phyloP scores from a whole-genome alignment of 1,284 basidiomycete genomes.

The Inonotus obliquus region DNA sequence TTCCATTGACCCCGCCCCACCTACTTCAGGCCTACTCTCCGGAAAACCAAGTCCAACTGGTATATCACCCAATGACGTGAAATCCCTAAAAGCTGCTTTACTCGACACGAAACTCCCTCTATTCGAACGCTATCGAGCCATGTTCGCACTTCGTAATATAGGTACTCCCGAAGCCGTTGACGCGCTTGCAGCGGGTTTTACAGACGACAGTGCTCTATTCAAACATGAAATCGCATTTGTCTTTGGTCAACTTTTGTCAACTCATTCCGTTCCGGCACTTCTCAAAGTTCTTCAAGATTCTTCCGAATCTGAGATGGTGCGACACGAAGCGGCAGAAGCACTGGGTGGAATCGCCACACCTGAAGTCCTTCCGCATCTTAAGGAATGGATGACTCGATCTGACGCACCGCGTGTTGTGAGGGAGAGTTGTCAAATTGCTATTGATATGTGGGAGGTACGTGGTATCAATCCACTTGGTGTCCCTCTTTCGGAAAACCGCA shows the following conservation, averaged over 20 bases:
- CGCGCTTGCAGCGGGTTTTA: constrained; percentile 87
- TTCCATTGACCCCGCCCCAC: constrained; percentile 94
- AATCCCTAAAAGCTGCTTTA: constrained; percentile 58
- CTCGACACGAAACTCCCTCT: constrained; percentile 71
- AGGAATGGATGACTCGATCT: constrained; percentile 77
- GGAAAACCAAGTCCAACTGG: constrained; percentile 47
- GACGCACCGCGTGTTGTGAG: constrained; percentile 88
- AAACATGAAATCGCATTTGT: constrained; percentile 99
- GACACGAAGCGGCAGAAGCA: constrained; percentile 98
- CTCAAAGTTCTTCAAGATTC: constrained; percentile 71
- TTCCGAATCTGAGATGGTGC: constrained; percentile 92
- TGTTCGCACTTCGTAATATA: constrained; percentile 95
- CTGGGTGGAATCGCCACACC: constrained; percentile 94
- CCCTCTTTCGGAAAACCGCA: not conserved
- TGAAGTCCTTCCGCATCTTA: constrained; percentile 82
- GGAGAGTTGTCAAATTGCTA: constrained; percentile 94
- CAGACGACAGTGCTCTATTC: constrained; percentile 86
- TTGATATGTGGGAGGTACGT: constrained; percentile 94
- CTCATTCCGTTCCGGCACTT: constrained; percentile 85
- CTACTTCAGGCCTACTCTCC: constrained; percentile 56
- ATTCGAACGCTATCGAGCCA: constrained; percentile 95
- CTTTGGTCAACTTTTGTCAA: constrained; percentile 92
- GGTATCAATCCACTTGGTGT: not conserved
- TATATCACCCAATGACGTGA: constrained; percentile 43
- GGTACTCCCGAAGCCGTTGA: constrained; percentile 80